Evolutionary conservation across 2,329 filamentous ascomycete genomes (phyloP).

Genomic region (Eurotiales sp.): DNA sequence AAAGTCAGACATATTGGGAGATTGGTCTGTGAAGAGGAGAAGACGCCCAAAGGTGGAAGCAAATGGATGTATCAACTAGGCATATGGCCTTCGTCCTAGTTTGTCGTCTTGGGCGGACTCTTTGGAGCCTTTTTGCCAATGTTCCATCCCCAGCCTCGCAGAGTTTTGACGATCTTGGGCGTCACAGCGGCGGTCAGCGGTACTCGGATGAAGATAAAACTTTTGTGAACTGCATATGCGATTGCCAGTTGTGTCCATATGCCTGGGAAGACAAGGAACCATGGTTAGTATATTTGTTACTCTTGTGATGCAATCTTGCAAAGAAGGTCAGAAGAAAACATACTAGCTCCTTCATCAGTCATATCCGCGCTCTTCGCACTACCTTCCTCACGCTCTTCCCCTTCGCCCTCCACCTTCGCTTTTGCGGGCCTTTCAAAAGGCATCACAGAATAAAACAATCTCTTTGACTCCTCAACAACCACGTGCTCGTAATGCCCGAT

Average conservation of each 20-base stretch:
- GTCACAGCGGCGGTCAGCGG: conserved; percentile 86
- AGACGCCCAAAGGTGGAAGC: not conserved
- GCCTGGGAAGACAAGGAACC: conserved; percentile 40
- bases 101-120: conserved; percentile 8
- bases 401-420: conserved; percentile 15
- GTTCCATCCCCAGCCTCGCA: conserved; percentile 89
- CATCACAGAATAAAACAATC: conserved; percentile 12
- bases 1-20: not conserved
- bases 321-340: conserved; percentile 37
- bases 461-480: conserved; percentile 36
- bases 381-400: conserved; percentile 38
- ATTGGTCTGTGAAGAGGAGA: not conserved
- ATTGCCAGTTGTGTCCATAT: conserved; percentile 83
- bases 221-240: conserved; percentile 97
- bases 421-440: conserved; percentile 14
- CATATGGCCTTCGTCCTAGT: not conserved
- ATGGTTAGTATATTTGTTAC: conserved; percentile 7
- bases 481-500: conserved; percentile 62
- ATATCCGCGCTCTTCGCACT: conserved; percentile 62
- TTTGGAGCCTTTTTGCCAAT: conserved; percentile 71
- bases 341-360: conserved; percentile 67
- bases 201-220: conserved; percentile 93
- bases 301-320: not conserved
- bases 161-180: conserved; percentile 86
- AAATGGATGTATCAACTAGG: not conserved